phyloP scores from a whole-genome alignment of 805 yeast species.

The Pichia californica region DNA sequence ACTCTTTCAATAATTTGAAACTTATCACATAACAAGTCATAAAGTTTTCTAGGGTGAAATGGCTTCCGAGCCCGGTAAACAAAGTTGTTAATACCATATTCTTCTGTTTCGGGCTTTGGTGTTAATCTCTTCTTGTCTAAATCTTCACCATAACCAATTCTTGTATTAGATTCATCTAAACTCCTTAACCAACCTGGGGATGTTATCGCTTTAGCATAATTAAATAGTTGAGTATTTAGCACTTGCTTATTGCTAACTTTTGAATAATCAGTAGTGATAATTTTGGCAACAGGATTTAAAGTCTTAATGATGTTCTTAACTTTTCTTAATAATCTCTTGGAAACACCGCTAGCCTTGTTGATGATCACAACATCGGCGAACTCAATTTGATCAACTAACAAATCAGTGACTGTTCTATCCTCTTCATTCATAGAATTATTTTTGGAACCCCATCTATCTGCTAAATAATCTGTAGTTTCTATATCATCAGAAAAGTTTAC shows the following conservation, averaged over 20 bases:
- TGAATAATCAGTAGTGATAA: slow-evolving; percentile 32
- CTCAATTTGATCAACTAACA: slow-evolving; percentile 42
- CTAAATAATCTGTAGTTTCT: slow-evolving; percentile 38
- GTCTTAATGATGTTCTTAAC: slow-evolving; percentile 30
- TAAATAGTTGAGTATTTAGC: slow-evolving; percentile 32
- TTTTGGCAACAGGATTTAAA: slow-evolving; percentile 39
- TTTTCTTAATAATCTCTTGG: slow-evolving; percentile 22
- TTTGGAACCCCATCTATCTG: slow-evolving; percentile 31
- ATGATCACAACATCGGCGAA: slow-evolving; percentile 40
- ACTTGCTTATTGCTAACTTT: slow-evolving; percentile 32
- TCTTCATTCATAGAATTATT: slow-evolving; percentile 34
- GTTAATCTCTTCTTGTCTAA: slow-evolving; percentile 20
- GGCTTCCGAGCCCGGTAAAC: slow-evolving; percentile 37
- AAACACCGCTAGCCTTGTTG: slow-evolving; percentile 32
- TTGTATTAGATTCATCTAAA: slow-evolving; percentile 32
- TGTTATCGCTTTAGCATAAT: slow-evolving; percentile 36
- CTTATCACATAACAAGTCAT: slow-evolving; percentile 31
- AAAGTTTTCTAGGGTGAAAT: slow-evolving; percentile 39
- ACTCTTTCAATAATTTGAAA: slow-evolving; percentile 25
- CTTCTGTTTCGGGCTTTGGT: slow-evolving; percentile 42
- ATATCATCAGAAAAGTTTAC: slow-evolving; percentile 35
- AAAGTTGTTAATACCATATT: slow-evolving; percentile 40
- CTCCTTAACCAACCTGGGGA: slow-evolving; percentile 42
- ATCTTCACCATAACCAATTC: slow-evolving; percentile 29
- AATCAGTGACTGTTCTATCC: slow-evolving; percentile 40